A percentile compares a stretch with the other conserved stretches of the same genome.
Evolutionary conservation across 805 yeast species (phyloP).

Genomic region (Isabelozyma pseudorhagii): DNA sequence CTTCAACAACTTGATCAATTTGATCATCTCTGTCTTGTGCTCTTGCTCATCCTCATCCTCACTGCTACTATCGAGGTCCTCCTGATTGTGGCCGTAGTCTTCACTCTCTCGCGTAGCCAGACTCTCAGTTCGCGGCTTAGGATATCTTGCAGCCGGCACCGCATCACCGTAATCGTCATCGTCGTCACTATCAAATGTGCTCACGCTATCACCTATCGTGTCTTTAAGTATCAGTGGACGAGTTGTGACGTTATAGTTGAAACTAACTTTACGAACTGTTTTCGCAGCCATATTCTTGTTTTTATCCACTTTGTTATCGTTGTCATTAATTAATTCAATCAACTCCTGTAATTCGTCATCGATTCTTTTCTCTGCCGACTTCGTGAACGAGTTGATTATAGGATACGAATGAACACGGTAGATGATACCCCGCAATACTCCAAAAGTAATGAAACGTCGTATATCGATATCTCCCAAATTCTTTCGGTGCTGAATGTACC

Average conservation of each 20-base stretch:
- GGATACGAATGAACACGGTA: conserved; percentile 82
- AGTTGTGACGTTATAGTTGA: conserved; percentile 16
- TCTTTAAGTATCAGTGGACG: conserved; percentile 5
- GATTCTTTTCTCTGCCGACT: conserved; percentile 30
- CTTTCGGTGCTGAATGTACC: conserved; percentile 70
- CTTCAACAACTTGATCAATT: conserved; percentile 44
- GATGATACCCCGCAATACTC: conserved; percentile 75
- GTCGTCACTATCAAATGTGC: conserved; percentile 2
- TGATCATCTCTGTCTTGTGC: conserved; percentile 25
- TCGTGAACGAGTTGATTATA: conserved; percentile 41
- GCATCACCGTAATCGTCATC: conserved; percentile 5
- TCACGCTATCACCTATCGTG: background rate
- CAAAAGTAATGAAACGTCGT: conserved; percentile 82
- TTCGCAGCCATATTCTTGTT: conserved; percentile 16
- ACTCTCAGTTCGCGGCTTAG: background rate
- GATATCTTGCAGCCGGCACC: background rate
- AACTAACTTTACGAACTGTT: conserved; percentile 30
- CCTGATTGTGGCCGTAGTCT: background rate
- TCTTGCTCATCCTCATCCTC: conserved; percentile 11
- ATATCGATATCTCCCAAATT: conserved; percentile 68
- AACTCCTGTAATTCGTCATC: conserved; percentile 15
- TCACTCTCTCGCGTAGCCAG: conserved; percentile 6
- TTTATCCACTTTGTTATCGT: conserved; percentile 6
- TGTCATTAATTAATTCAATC: conserved; percentile 5
- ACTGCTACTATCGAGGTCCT: conserved; percentile 7